Evolutionary conservation across 164 flowering plant genomes (phyloP).

Genomic region (Umbilicus rupestris): DNA sequence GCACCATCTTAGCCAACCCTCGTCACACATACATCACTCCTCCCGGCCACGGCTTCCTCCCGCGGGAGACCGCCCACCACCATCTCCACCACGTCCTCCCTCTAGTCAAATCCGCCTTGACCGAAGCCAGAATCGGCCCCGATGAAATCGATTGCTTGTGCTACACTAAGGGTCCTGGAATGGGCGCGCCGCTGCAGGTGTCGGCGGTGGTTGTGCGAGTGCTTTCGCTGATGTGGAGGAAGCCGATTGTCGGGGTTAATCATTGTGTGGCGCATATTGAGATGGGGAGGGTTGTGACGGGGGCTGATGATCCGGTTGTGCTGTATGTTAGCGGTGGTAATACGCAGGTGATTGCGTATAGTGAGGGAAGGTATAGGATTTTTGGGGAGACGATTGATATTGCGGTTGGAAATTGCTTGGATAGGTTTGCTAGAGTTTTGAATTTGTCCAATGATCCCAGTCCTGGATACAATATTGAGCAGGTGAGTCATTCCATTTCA

Average conservation of each 20-base stretch:
- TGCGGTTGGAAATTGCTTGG: constrained; percentile 96
- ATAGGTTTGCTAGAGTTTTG: constrained; percentile 84
- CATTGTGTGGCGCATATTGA: constrained; percentile 98
- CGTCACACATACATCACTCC: constrained; percentile 95
- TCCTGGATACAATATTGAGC: constrained; percentile 96
- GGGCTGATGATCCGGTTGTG: constrained; percentile 90
- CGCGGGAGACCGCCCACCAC: constrained; percentile 92
- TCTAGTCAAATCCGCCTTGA: constrained; percentile 56
- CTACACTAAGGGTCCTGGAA: constrained; percentile 95
- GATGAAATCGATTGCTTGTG: constrained; percentile 83
- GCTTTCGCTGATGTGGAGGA: constrained; percentile 78
- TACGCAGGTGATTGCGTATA: constrained; percentile 91
- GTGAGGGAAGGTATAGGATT: constrained; percentile 83
- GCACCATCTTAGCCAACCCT: constrained; percentile 79
- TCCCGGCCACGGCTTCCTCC: constrained; percentile 95
- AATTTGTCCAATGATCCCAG: constrained; percentile 86
- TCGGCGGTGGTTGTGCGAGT: constrained; percentile 69
- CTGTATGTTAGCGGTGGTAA: constrained; percentile 97
- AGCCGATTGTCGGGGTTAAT: constrained; percentile 88
- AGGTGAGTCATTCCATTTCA: constrained; percentile 32
- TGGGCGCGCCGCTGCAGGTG: constrained; percentile 96
- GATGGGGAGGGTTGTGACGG: constrained; percentile 92
- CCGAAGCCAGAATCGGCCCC: constrained; percentile 43
- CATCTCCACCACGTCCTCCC: constrained; percentile 83
- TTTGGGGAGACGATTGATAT: constrained; percentile 98